phyloP scores from a whole-genome alignment of 2,329 filamentous ascomycete species.

The Metarhizium robertsii region DNA sequence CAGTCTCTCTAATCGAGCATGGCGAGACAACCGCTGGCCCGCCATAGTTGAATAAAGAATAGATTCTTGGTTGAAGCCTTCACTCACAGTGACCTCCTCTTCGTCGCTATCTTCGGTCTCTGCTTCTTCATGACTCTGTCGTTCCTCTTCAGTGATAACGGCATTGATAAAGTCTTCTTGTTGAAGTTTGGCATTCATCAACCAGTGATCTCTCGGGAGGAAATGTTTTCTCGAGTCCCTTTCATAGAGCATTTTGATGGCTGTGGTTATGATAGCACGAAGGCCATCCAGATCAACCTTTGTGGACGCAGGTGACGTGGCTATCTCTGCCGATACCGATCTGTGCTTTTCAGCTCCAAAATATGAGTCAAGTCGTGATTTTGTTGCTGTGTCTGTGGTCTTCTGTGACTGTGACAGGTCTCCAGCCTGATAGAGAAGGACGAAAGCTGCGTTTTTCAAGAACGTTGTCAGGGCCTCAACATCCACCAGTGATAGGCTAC shows the following conservation, averaged over 20 bases:
- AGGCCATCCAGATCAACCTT: constrained; percentile 65
- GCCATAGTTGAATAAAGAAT: constrained; percentile 28
- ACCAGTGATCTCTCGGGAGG: constrained; percentile 76
- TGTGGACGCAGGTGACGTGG: constrained; percentile 9
- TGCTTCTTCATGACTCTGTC: constrained; percentile 50
- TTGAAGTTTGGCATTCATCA: constrained; percentile 82
- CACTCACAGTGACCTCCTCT: constrained; percentile 24
- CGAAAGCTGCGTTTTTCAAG: constrained; percentile 83
- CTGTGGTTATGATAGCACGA: constrained; percentile 66
- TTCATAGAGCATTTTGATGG: constrained; percentile 84
- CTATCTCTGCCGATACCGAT: not conserved
- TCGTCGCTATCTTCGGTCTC: constrained; percentile 14
- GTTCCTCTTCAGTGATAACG: constrained; percentile 81
- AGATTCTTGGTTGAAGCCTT: constrained; percentile 17
- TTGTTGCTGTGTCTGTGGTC: constrained; percentile 12
- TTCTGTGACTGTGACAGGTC: constrained; percentile 37
- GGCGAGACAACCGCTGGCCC: constrained; percentile 51
- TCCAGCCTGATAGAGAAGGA: constrained; percentile 73
- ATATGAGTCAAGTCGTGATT: constrained; percentile 20
- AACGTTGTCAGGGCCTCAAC: constrained; percentile 70
- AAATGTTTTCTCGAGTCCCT: constrained; percentile 84
- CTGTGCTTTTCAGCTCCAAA: constrained; percentile 10
- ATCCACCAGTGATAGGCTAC: constrained; percentile 62
- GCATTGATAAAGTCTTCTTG: constrained; percentile 81
- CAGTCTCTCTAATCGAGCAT: constrained; percentile 54